These are phyloP conservation scores for Alopecurus myosuroides DNA, from an alignment of 176 grass and related monocot species.

Conservation along the genomic window DNA sequence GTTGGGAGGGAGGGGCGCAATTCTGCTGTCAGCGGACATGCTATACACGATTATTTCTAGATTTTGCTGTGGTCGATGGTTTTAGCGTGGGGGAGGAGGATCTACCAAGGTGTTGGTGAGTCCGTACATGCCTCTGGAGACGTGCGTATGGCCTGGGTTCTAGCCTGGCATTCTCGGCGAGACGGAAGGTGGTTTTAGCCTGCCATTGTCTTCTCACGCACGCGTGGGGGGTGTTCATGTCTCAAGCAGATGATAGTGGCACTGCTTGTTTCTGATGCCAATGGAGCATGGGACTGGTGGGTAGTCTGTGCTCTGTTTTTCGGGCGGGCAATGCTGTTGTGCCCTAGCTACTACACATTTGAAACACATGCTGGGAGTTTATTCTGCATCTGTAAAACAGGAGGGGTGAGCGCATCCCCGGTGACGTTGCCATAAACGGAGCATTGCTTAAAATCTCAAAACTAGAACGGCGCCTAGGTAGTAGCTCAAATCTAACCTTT, in stretches of 20 bases:
- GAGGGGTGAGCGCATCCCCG: neutral
- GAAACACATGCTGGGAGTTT: too few relatives aligned
- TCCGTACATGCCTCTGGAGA: neutral
- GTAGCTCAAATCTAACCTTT: neutral
- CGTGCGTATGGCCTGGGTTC: neutral
- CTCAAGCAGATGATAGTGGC: neutral
- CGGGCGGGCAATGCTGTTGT: neutral
- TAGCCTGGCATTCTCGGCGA: neutral
- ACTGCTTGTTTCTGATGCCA: neutral
- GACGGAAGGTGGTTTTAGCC: neutral
- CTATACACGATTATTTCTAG: neutral
- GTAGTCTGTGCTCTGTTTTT: neutral
- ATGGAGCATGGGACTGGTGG: neutral
- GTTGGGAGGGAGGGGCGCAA: neutral
- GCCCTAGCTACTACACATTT: neutral
- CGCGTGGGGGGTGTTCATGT: neutral
- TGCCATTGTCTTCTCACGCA: neutral
- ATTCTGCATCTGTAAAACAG: too few relatives aligned
- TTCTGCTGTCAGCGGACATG: neutral
- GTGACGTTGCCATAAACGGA: neutral
- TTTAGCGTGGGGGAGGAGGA: neutral
- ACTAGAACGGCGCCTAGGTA: neutral
- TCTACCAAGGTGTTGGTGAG: conserved; percentile 16
- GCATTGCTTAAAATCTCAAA: neutral
- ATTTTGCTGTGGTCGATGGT: neutral